A percentile compares a stretch with the other conserved stretches of the same genome.
phyloP scores from a whole-genome alignment of 1,139 yeast species.

The Pichia sp. region DNA sequence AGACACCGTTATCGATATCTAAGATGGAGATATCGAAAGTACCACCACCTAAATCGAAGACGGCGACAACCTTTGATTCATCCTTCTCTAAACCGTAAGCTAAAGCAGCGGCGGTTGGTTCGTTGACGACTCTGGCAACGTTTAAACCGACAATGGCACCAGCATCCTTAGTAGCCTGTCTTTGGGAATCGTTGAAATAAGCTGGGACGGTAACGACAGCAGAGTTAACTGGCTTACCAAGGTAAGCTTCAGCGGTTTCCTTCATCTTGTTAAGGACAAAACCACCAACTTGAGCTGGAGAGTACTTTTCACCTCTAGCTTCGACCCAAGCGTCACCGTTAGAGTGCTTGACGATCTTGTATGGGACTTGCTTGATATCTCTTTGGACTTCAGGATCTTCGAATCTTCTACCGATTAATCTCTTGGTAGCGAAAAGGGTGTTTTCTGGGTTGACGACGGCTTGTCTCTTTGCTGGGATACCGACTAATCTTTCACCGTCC shows the following conservation, averaged over 20 bases:
- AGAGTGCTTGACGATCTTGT: conserved; percentile 92
- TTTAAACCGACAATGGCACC: conserved; percentile 97
- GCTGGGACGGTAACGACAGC: conserved; percentile 99
- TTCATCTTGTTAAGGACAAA: conserved; percentile 94
- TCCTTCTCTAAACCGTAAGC: conserved; percentile 95
- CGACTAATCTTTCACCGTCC: conserved; percentile 94
- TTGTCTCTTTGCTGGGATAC: conserved; percentile 99
- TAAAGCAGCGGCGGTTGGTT: conserved; percentile 98
- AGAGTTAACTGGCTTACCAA: conserved; percentile 80
- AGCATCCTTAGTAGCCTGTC: conserved; percentile 98
- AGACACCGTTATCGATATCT: conserved; percentile 85
- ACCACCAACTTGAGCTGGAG: conserved; percentile 98
- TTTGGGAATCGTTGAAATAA: conserved; percentile 96
- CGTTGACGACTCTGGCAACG: conserved; percentile 96
- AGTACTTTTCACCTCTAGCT: conserved; percentile 89
- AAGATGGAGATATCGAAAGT: conserved; percentile 84
- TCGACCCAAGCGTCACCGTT: conserved; percentile 99
- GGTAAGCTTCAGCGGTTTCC: conserved; percentile 92
- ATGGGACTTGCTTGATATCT: conserved; percentile 95
- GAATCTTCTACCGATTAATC: conserved; percentile 97
- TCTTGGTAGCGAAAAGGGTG: conserved; percentile 97
- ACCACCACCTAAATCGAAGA: conserved; percentile 89
- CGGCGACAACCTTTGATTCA: conserved; percentile 75
- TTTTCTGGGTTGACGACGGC: conserved; percentile 99
- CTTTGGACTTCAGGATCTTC: conserved; percentile 96